These are phyloP conservation scores for Schwanniomyces etchellsii DNA, from an alignment of 1,139 yeast species.

Conservation along the genomic window DNA sequence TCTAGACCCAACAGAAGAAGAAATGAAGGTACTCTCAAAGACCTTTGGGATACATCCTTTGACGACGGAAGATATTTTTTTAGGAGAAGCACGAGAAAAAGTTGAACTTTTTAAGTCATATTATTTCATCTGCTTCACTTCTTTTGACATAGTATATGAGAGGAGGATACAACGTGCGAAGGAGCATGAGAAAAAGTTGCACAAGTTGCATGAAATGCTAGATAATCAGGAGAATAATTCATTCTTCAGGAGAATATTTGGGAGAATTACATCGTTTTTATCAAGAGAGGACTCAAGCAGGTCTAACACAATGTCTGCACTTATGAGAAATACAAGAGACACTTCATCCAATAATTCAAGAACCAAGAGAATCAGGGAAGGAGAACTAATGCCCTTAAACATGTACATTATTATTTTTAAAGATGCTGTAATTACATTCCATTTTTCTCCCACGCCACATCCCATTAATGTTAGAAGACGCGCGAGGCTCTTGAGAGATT, in stretches of 20 bases:
- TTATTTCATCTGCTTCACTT: slow-evolving; percentile 87
- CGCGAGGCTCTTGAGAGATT: slow-evolving; percentile 81
- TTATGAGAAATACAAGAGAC: slow-evolving; percentile 10
- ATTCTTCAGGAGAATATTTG: slow-evolving; percentile 15
- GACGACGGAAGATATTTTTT: slow-evolving; percentile 90
- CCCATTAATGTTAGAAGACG: slow-evolving; percentile 93
- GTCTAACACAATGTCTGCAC: neutral
- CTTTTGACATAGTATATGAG: slow-evolving; percentile 83
- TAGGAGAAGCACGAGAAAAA: slow-evolving; percentile 93
- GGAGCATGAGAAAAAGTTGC: slow-evolving; percentile 37
- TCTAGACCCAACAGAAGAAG: slow-evolving; percentile 90
- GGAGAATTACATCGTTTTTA: slow-evolving; percentile 14
- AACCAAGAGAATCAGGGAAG: slow-evolving; percentile 44
- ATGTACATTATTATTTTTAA: slow-evolving; percentile 90
- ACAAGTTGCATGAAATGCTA: slow-evolving; percentile 35
- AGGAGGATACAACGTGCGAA: slow-evolving; percentile 46
- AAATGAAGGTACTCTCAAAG: slow-evolving; percentile 87
- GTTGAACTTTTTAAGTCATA: slow-evolving; percentile 88
- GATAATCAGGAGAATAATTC: slow-evolving; percentile 17
- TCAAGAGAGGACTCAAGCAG: neutral
- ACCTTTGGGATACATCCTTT: slow-evolving; percentile 82
- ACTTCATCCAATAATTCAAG: slow-evolving; percentile 22
- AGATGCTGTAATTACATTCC: slow-evolving; percentile 89
- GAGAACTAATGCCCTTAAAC: slow-evolving; percentile 83
- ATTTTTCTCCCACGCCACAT: slow-evolving; percentile 92